These are phyloP conservation scores for Dendrobium huoshanense DNA, from an alignment of 106 monocot species.

Conservation along the genomic window DNA sequence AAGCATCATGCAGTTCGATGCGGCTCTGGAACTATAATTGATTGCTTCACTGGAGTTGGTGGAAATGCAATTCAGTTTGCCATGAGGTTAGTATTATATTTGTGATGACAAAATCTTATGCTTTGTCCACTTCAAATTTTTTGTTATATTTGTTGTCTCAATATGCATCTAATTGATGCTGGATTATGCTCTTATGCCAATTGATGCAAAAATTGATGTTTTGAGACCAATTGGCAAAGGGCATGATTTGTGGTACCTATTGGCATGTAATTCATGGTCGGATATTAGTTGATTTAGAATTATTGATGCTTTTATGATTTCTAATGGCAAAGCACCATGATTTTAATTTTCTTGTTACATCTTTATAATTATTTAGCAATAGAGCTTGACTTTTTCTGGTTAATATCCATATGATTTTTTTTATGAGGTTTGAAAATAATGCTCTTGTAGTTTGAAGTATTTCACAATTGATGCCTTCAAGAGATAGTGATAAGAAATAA, in stretches of 20 bases:
- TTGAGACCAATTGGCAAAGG: background rate
- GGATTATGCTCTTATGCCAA: background rate
- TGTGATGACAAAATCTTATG: background rate
- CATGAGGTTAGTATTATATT: conserved; percentile 37
- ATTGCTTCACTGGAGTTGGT: conserved; percentile 90
- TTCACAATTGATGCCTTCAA: background rate
- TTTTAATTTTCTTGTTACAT: background rate
- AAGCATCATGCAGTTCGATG: conserved; percentile 87
- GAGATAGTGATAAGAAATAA: background rate
- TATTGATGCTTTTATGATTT: background rate
- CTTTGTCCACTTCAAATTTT: background rate
- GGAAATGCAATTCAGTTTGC: conserved; percentile 99
- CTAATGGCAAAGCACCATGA: background rate
- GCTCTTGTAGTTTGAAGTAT: background rate
- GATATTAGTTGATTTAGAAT: background rate
- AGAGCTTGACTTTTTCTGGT: background rate
- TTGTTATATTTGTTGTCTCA: background rate
- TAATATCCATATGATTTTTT: conserved; percentile 1
- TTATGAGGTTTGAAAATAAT: background rate
- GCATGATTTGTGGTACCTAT: background rate
- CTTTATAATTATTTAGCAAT: background rate
- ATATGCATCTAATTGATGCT: background rate
- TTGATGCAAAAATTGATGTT: background rate
- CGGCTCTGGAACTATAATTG: conserved; percentile 51
- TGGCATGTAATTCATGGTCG: background rate